Percentiles rank a stretch among this genome's conserved stretches.
These are phyloP conservation scores for Wickerhamiella qilinensis DNA, from an alignment of 805 yeast species.

Conservation along the genomic window DNA sequence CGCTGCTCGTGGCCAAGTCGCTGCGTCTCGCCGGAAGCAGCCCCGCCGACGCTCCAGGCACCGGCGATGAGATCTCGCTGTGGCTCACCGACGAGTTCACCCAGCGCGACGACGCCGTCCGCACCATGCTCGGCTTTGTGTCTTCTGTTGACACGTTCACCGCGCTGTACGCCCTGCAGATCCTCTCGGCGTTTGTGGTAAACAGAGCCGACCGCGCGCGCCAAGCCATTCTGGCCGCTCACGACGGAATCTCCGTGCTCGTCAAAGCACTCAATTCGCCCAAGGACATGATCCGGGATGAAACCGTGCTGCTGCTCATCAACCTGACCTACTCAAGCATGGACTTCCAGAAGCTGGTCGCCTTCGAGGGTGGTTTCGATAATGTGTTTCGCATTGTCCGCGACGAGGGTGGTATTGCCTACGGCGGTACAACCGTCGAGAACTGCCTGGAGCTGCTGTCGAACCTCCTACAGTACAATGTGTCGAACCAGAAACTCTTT, in stretches of 20 bases:
- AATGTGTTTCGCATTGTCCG: constrained; percentile 60
- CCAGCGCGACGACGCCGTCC: constrained; percentile 34
- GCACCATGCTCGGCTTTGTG: constrained; percentile 34
- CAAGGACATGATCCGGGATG: constrained; percentile 74
- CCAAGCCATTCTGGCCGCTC: constrained; percentile 53
- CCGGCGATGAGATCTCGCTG: constrained; percentile 69
- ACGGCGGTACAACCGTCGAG: constrained; percentile 82
- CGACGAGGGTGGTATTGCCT: constrained; percentile 79
- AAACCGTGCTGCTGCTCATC: constrained; percentile 69
- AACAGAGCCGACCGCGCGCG: constrained; percentile 61
- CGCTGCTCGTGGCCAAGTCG: constrained; percentile 35
- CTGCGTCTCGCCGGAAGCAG: constrained; percentile 53
- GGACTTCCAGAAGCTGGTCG: constrained; percentile 82
- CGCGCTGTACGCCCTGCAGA: constrained; percentile 64
- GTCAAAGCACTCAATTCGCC: constrained; percentile 45
- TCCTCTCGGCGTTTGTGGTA: constrained; percentile 67
- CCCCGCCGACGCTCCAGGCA: constrained; percentile 30
- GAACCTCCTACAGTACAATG: constrained; percentile 61
- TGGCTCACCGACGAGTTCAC: constrained; percentile 94
- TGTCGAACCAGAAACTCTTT: constrained; percentile 79
- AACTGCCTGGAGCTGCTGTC: constrained; percentile 69
- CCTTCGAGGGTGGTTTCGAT: constrained; percentile 86
- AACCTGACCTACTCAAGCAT: constrained; percentile 66
- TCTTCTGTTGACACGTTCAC: constrained; percentile 53
- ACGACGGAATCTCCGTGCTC: constrained; percentile 64